Evolutionary conservation across 169 alveolate genomes (phyloP).

Genomic region (Plasmodium vivax): DNA sequence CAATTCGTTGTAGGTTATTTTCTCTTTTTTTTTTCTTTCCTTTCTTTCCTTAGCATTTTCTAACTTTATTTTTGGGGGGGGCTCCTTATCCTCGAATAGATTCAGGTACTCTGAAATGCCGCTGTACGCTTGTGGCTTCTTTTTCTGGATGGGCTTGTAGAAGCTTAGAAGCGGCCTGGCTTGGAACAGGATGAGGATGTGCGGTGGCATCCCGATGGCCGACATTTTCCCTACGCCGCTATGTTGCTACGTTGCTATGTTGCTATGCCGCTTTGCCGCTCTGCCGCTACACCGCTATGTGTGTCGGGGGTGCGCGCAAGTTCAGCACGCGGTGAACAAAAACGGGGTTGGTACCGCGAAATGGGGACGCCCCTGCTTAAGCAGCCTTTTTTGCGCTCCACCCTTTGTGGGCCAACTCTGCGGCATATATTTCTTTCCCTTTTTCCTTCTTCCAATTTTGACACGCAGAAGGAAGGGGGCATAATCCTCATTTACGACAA

Average conservation of each 20-base stretch:
- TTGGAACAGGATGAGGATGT: constrained; percentile 83
- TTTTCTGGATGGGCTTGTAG: constrained; percentile 72
- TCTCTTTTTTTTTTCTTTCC: constrained; percentile 77
- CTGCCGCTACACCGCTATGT: not conserved
- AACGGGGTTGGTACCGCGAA: not conserved
- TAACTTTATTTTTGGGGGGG: constrained; percentile 79
- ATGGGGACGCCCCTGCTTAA: not conserved
- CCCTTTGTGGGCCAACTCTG: not conserved
- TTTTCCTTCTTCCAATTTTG: not conserved
- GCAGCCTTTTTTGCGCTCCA: not conserved
- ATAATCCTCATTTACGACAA: not conserved
- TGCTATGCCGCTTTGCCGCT: not conserved
- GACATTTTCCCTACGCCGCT: constrained; percentile 65
- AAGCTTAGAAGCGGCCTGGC: constrained; percentile 86
- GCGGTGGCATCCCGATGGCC: constrained; percentile 90
- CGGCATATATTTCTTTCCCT: not conserved
- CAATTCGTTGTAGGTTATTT: constrained; percentile 70
- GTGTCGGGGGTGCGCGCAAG: not conserved
- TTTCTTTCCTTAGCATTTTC: constrained; percentile 82
- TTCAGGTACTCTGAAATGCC: constrained; percentile 79
- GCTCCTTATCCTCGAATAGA: constrained; percentile 76
- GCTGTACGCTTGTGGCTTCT: constrained; percentile 58
- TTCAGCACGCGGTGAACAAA: not conserved
- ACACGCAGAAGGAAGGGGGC: not conserved
- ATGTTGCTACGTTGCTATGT: not conserved